Percentiles rank a stretch among this genome's conserved stretches.
phyloP scores from a whole-genome alignment of 2,329 filamentous ascomycete genomes.

The Phialocephala subalpina region DNA sequence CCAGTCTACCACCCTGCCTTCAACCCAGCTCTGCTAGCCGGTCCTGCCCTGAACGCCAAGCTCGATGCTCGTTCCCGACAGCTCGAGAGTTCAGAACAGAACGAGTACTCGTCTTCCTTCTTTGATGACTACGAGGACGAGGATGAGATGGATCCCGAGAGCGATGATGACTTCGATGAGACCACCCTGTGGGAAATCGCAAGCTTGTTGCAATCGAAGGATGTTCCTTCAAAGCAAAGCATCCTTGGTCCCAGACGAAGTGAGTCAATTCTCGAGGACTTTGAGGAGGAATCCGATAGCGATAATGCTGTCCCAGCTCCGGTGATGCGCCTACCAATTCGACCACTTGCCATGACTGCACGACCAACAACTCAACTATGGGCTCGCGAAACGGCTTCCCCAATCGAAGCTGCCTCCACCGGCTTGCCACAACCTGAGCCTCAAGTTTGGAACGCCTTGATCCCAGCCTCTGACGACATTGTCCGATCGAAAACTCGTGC shows the following conservation, averaged over 20 bases:
- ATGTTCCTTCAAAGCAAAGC: slow-evolving; percentile 60
- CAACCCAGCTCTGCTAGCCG: slow-evolving; percentile 31
- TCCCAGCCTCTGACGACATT: slow-evolving; percentile 27
- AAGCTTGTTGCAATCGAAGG: slow-evolving; percentile 60
- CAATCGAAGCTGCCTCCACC: not conserved
- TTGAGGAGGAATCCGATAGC: slow-evolving; percentile 35
- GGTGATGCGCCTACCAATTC: slow-evolving; percentile 32
- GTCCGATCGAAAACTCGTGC: slow-evolving; percentile 30
- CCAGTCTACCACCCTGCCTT: slow-evolving; percentile 52
- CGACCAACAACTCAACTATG: slow-evolving; percentile 29
- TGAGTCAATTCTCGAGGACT: slow-evolving; percentile 31
- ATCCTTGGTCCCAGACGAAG: slow-evolving; percentile 48
- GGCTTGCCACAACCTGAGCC: slow-evolving; percentile 38
- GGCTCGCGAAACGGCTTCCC: slow-evolving; percentile 13
- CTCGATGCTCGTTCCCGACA: slow-evolving; percentile 38
- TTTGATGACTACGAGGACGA: slow-evolving; percentile 63
- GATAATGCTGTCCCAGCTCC: slow-evolving; percentile 14
- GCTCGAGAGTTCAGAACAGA: slow-evolving; percentile 32
- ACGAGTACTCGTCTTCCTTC: slow-evolving; percentile 53
- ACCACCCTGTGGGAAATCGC: slow-evolving; percentile 71
- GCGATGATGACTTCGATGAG: slow-evolving; percentile 59
- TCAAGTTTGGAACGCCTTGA: slow-evolving; percentile 33
- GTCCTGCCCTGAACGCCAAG: slow-evolving; percentile 33
- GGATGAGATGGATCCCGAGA: slow-evolving; percentile 44
- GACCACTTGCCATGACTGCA: slow-evolving; percentile 29